A percentile compares a stretch with the other conserved stretches of the same genome.
These are phyloP conservation scores for Coemansia sp. DNA, from an alignment of 192 early-diverging fungal species.

Conservation along the genomic window DNA sequence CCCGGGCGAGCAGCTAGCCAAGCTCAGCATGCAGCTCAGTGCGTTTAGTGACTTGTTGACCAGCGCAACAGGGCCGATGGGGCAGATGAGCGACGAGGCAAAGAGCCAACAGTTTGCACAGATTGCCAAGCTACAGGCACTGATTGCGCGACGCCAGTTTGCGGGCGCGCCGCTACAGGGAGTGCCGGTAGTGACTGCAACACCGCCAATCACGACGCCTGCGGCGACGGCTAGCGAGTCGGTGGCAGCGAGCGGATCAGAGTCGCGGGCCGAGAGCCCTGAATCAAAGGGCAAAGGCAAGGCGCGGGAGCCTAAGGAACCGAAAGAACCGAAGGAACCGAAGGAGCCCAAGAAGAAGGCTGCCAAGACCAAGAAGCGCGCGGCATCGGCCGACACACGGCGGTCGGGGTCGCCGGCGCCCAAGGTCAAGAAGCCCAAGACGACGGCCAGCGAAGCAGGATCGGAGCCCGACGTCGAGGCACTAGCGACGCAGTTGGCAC, in stretches of 20 bases:
- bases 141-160: constrained; percentile 45
- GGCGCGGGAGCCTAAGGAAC: no score
- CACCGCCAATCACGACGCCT: not conserved
- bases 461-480: constrained; percentile 1
- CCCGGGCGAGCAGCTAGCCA: constrained; percentile 27
- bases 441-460: constrained; percentile 11
- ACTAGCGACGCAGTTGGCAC: constrained; percentile 1
- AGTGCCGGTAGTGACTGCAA: not conserved
- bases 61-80: constrained; percentile 9
- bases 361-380: constrained; percentile 25
- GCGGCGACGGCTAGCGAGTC: not conserved
- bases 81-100: constrained; percentile 26
- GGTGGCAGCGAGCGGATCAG: constrained; percentile 8
- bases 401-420: constrained; percentile 31
- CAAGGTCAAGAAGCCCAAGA: constrained; percentile 1
- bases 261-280: constrained; percentile 31
- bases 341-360: constrained; percentile 21
- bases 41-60: constrained; percentile 24
- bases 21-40: constrained; percentile 47
- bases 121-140: constrained; percentile 35
- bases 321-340: constrained; percentile 1
- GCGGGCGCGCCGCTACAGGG: constrained; percentile 1
- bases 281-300: constrained; percentile 6
- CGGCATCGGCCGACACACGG: constrained; percentile 16
- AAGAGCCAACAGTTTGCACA: constrained; percentile 36